Conservation (phyloP, 805 yeast species). For the Huiozyma naganishii region DNA sequence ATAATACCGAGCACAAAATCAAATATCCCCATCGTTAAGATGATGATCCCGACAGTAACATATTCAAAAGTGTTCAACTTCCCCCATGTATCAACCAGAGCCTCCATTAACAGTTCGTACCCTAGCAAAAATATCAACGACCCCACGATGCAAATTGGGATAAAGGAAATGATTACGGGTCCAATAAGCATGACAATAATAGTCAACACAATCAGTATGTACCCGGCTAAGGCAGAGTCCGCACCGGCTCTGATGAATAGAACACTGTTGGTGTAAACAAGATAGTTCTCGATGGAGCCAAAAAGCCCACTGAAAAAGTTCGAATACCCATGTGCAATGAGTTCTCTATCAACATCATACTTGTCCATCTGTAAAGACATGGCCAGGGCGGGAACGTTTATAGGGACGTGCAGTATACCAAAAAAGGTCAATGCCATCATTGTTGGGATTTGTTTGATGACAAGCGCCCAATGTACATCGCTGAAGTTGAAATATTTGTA, state of each 20-base stretch:
- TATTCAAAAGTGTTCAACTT: constrained; percentile 70
- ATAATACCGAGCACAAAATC: constrained; percentile 91
- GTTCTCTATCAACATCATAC: constrained; percentile 83
- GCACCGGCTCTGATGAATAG: constrained; percentile 92
- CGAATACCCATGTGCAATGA: constrained; percentile 90
- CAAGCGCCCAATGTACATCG: constrained; percentile 63
- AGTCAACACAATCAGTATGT: constrained; percentile 79
- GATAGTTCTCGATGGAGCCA: constrained; percentile 88
- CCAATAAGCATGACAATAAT: constrained; percentile 74
- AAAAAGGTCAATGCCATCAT: constrained; percentile 94
- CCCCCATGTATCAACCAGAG: constrained; percentile 75
- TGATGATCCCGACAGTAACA: constrained; percentile 71
- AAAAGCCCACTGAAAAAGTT: constrained; percentile 71
- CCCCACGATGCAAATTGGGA: constrained; percentile 95
- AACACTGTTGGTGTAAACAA: constrained; percentile 90
- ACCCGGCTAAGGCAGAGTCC: constrained; percentile 77
- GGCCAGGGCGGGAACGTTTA: constrained; percentile 94
- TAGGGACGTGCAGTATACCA: constrained; percentile 93
- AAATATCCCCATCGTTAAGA: constrained; percentile 89
- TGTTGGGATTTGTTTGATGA: constrained; percentile 67
- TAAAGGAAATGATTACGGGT: constrained; percentile 84
- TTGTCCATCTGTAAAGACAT: constrained; percentile 75
- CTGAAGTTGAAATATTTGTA: constrained; percentile 61
- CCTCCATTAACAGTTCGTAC: constrained; percentile 79
- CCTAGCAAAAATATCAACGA: constrained; percentile 84